Conservation (phyloP, 1,284 basidiomycete species). For the Mycosarcoma maydis region DNA sequence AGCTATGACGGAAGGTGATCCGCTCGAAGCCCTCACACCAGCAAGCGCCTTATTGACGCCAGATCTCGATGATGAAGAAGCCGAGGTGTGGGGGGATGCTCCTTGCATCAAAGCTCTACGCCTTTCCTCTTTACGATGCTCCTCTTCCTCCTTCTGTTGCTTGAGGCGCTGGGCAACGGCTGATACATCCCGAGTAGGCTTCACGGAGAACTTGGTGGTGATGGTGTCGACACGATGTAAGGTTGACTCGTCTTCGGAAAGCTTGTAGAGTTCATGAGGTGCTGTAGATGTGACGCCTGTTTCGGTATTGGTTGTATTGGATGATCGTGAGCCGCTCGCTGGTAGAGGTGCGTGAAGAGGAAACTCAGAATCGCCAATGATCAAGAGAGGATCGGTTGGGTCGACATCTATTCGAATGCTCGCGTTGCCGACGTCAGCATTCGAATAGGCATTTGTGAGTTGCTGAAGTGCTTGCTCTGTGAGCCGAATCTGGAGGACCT, state of each 20-base stretch:
- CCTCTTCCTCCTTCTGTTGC: slow-evolving; percentile 45
- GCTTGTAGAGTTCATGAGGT: slow-evolving; percentile 36
- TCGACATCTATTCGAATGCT: slow-evolving; percentile 31
- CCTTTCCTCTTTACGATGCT: slow-evolving; percentile 41
- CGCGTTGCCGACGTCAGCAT: background rate
- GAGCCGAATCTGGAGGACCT: slow-evolving; percentile 31
- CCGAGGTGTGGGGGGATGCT: slow-evolving; percentile 14
- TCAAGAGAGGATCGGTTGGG: slow-evolving; percentile 14
- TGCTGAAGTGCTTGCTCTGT: slow-evolving; percentile 35
- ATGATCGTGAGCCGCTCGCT: background rate
- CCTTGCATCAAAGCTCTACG: slow-evolving; percentile 36
- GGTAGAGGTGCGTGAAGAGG: slow-evolving; percentile 28
- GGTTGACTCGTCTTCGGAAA: slow-evolving; percentile 36
- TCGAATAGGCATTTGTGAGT: slow-evolving; percentile 14
- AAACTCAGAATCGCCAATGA: slow-evolving; percentile 22
- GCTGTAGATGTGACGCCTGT: slow-evolving; percentile 21
- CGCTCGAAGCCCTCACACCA: slow-evolving; percentile 2
- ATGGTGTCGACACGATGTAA: slow-evolving; percentile 30
- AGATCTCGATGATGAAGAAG: slow-evolving; percentile 19
- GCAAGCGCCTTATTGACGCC: slow-evolving; percentile 22
- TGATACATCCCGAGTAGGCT: slow-evolving; percentile 35
- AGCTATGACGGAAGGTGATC: slow-evolving; percentile 2
- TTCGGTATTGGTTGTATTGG: background rate
- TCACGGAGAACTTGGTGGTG: slow-evolving; percentile 35
- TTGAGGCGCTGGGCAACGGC: slow-evolving; percentile 42